Base-by-base conservation (phyloP, 2,329 filamentous ascomycete genomes). In the Neonectria punicea region DNA sequence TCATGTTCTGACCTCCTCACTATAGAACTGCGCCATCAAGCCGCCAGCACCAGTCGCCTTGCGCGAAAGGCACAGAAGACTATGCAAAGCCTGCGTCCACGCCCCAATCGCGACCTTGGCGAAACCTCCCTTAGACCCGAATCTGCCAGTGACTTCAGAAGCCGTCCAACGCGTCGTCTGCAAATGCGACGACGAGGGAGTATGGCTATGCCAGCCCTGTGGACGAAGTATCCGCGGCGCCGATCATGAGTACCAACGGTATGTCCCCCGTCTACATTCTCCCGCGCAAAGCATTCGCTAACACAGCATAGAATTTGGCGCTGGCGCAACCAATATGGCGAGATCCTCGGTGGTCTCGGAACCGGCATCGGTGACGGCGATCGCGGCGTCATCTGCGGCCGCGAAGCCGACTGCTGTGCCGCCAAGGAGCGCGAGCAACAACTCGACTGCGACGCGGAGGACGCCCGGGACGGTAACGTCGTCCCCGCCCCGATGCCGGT, bases 151-250 rank as follows among this genome's bases (percentile, higher is more conserved):
- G 79, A 75, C 81, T 80, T 76, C 86, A 75, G 79, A 87, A 68
- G 63, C 85, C 78, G 73, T 95, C 86, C 84, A 87, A 68, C 83
- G 78, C 20, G 83, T 80, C 53, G 77, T 88, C 18, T 89, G 87
- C 74, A 81, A 78, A 46, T 89, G 87, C 71, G 82, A 79, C 2
- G 78, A 78, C 2, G 79, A 87, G 10, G 86, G 86, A 5, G 89
- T 97, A 51, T 98, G 93, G 92, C 88, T 98, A 28, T 98, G 94
- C 79, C 89, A 92, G 68, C 89, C 92, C 1, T 98, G 95, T 72
- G 93, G 94, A 1, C 88, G 91, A 66, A 87, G 88, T 59, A 89
- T 97, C 57, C 84, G 87, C 25, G 84, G 81, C 43, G 82, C 85
- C 20, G 88, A 91, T 70, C 79, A 83, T 57, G 86, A 89, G 61